Evolutionary conservation across 352 stramenopile species (phyloP), one percentile per base, ranked within the genome.

Genomic region (Globisporangium lucens): DNA sequence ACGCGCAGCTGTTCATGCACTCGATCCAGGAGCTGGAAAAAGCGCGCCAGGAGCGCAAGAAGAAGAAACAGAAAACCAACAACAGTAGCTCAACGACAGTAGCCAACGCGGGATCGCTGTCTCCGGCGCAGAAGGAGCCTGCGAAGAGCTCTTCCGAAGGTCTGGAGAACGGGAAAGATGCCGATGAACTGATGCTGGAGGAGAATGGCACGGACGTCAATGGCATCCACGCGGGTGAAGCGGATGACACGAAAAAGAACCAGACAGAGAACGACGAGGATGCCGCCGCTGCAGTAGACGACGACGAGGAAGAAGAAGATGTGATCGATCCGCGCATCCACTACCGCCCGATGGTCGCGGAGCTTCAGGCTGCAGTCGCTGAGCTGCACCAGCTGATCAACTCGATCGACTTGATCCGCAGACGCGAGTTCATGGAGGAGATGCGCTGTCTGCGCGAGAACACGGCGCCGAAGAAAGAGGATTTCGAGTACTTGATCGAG

Each of bases 361-460:
- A 96, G 70, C 78, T 96, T 2, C 88, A 96, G 66, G 80, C 77
- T 0, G 85, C 86, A 30, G 78, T 91, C 35, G 85, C 87, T 10
- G 88, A 94, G 57, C 73, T 94, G 33, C 85, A 94, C 62, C 86
- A 96, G 68, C 72, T 96, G 13, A 93, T 96, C 63, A 94, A 94
- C 72, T 92, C 88, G 22, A 93, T 96, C 56, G 88, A 96, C 65
- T 68, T 96, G 49, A 91, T 96, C 41, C 80, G 85, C 4, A 75
- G 80, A 57, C 85, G 79, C 12, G 83, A 93, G 52, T 96, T 89
- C 60, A 63, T 96, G 53, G 86, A 96, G 68, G 88, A 96, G 43
- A 92, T 94, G 82, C 82, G 87, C 57, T 96, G 88, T 65, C 85
- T 93, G 61, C 83, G 88, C 24, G 88, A 96, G 59, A 92, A 96